phyloP scores from a whole-genome alignment of 345 rosid genomes.

The Punica granatum region DNA sequence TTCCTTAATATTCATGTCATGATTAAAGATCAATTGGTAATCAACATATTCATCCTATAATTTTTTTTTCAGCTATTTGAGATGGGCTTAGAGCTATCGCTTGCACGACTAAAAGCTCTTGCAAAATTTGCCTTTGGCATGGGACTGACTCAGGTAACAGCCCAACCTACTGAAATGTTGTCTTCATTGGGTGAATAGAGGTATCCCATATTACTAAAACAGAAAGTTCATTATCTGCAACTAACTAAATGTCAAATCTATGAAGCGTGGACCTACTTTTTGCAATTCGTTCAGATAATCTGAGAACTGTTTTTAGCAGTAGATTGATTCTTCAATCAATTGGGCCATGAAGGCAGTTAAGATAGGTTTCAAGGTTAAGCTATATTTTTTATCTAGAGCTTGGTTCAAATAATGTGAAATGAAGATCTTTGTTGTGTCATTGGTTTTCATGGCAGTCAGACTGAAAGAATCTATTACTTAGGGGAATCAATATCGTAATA shows the following conservation, averaged over 20 bases:
- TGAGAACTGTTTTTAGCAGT: too few species aligned
- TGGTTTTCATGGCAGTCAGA: not conserved
- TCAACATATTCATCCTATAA: not conserved
- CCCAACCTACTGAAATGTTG: not conserved
- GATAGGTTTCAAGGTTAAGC: too few species aligned
- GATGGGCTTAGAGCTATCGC: conserved; percentile 98
- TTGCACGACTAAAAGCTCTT: conserved; percentile 92
- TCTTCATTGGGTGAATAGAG: not conserved
- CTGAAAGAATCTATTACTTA: not conserved
- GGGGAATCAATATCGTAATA: not conserved
- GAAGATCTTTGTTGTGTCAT: not conserved
- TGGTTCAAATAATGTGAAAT: not conserved
- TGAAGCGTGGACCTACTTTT: not conserved
- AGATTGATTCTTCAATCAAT: not conserved
- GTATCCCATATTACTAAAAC: not conserved
- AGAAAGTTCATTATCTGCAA: too few species aligned
- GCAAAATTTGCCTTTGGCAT: conserved; percentile 95
- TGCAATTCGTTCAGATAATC: not conserved
- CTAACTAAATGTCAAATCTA: too few species aligned
- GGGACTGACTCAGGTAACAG: conserved; percentile 88
- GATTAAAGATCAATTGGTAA: not conserved
- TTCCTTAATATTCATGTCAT: not conserved
- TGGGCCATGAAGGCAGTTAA: not conserved
- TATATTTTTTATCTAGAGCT: too few species aligned
- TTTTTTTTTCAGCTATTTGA: conserved; percentile 70